A percentile compares a stretch with the other conserved stretches of the same genome.
Conservation (phyloP, 1,284 basidiomycete species). For the Testicularia cyperi region DNA sequence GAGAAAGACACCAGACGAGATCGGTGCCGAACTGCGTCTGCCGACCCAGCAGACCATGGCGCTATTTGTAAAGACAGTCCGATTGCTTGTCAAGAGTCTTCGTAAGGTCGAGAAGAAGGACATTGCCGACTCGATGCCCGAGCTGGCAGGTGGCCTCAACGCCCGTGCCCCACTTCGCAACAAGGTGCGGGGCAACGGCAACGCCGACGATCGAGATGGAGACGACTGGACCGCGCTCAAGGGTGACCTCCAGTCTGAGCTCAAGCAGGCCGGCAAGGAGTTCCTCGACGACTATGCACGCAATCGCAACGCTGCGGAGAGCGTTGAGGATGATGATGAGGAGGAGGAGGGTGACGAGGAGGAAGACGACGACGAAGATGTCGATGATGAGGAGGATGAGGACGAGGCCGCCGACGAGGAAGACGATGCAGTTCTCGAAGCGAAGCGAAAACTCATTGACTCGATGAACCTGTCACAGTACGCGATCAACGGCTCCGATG, state of each 20-base stretch:
- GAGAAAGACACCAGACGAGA: constrained; percentile 82
- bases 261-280: constrained; percentile 38
- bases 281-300: constrained; percentile 20
- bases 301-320: constrained; percentile 6
- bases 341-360: constrained; percentile 18
- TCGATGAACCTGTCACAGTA: constrained; percentile 47
- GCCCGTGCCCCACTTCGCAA: constrained; percentile 11
- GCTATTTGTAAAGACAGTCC: constrained; percentile 85
- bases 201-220: constrained; percentile 2
- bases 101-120: constrained; percentile 74
- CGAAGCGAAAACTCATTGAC: constrained; percentile 40
- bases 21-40: constrained; percentile 66
- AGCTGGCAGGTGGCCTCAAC: constrained; percentile 13
- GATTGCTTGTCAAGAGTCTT: constrained; percentile 78
- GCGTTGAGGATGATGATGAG: constrained; percentile 15
- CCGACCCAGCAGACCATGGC: constrained; percentile 85
- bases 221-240: constrained; percentile 37
- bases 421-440: constrained; percentile 22
- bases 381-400: constrained; percentile 6
- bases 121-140: constrained; percentile 33
- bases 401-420: constrained; percentile 9
- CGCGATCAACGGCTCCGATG: constrained; percentile 31
- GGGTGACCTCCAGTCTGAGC: constrained; percentile 42
- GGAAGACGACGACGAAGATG: constrained; percentile 6
- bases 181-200: constrained; percentile 5